A percentile compares a stretch with the other conserved stretches of the same genome.
Evolutionary conservation across 208 protist species (phyloP).

Genomic region (Zelonia costaricensis): DNA sequence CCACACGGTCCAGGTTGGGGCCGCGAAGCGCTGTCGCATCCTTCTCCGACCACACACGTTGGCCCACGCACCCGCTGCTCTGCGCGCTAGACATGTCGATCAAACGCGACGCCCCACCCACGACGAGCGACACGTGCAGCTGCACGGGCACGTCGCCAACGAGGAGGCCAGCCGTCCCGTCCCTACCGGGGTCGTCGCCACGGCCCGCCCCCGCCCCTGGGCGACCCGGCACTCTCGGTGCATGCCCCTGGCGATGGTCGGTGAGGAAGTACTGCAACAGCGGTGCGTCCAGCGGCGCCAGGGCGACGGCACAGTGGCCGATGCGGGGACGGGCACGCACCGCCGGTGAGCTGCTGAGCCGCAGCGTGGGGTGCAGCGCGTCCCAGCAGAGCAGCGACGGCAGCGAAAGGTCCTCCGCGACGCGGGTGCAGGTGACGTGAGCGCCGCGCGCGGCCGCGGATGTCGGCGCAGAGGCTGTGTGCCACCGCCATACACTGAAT

Average conservation of each 20-base stretch:
- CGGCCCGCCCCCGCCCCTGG: not conserved
- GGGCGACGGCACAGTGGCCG: constrained; percentile 27
- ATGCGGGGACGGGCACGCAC: constrained; percentile 21
- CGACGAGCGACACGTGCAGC: constrained; percentile 23
- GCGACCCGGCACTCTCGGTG: not conserved
- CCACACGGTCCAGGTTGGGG: constrained; percentile 13
- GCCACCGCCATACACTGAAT: constrained; percentile 21
- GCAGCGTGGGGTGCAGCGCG: constrained; percentile 21
- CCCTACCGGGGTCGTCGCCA: not conserved
- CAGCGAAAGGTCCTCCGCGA: constrained; percentile 17
- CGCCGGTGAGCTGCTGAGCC: constrained; percentile 6
- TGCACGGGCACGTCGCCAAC: constrained; percentile 4
- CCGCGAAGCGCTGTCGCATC: not conserved
- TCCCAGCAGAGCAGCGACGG: constrained; percentile 15
- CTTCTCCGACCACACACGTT: not conserved
- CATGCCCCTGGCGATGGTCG: not conserved
- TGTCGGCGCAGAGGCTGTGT: not conserved
- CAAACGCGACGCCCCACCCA: constrained; percentile 27
- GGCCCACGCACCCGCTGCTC: not conserved
- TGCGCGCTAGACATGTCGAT: constrained; percentile 2
- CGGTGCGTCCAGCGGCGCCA: constrained; percentile 9
- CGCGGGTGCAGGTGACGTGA: constrained; percentile 5
- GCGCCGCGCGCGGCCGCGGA: not conserved
- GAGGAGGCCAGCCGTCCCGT: constrained; percentile 1
- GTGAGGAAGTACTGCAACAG: constrained; percentile 25